Conservation (phyloP, 2,329 filamentous ascomycete genomes). For the Rhynchosporium agropyri region DNA sequence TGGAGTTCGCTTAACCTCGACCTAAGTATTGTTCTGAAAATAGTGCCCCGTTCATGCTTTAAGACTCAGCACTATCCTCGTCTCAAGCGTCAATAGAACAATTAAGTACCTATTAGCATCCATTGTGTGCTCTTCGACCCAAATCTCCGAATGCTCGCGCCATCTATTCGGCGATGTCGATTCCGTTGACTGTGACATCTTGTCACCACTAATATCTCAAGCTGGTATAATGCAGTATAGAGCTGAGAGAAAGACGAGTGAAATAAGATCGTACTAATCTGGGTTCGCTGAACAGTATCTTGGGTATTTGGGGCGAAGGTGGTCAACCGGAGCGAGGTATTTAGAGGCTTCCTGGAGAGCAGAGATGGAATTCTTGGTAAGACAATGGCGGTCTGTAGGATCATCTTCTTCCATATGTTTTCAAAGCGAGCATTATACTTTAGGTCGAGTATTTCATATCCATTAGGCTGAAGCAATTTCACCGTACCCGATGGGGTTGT, state of each 20-base stretch:
- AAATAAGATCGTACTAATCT: neutral
- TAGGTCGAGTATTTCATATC: neutral
- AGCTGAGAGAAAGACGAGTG: neutral
- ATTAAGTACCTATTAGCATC: neutral
- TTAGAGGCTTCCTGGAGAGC: neutral
- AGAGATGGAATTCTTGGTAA: neutral
- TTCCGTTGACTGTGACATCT: neutral
- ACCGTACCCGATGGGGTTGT: too few relatives aligned
- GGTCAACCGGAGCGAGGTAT: neutral
- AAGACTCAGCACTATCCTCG: neutral
- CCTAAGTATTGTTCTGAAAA: neutral
- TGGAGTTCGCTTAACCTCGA: conserved; percentile 10
- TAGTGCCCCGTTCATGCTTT: neutral
- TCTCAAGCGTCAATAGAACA: neutral
- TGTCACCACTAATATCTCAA: neutral
- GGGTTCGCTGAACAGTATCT: neutral
- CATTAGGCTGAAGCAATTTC: too few relatives aligned
- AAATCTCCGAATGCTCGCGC: neutral
- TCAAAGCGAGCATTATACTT: neutral
- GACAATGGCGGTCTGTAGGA: neutral
- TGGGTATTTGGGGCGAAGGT: neutral
- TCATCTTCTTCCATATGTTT: neutral
- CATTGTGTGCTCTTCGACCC: neutral
- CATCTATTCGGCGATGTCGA: conserved; percentile 6
- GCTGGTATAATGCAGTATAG: neutral